These are phyloP conservation scores for Moricandia moricandioides DNA, from an alignment of 345 rosid genomes.

Conservation along the genomic window DNA sequence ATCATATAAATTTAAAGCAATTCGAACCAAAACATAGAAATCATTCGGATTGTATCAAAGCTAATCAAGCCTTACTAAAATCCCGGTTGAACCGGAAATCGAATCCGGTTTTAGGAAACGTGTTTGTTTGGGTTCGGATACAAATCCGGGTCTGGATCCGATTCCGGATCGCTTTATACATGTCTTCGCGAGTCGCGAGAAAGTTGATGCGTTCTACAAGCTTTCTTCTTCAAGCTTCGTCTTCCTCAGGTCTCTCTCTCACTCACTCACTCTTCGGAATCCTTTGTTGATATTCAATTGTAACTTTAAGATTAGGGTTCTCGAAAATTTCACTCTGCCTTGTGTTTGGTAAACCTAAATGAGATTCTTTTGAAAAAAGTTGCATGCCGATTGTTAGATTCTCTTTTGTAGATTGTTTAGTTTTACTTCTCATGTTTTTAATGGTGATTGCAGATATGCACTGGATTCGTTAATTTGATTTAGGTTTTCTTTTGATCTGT, in stretches of 20 bases:
- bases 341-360: not conserved
- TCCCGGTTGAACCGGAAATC: not conserved
- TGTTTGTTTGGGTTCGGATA: not conserved
- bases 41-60: too few relatives aligned
- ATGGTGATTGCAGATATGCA: too few relatives aligned
- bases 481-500: not conserved
- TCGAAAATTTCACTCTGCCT: not conserved
- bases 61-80: not conserved
- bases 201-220: too few relatives aligned
- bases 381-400: not conserved
- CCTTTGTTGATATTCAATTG: not conserved
- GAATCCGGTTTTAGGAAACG: not conserved
- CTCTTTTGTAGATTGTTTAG: not conserved
- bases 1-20: too few relatives aligned
- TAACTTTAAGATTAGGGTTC: slow-evolving; percentile 3
- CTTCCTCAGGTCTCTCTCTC: slow-evolving; percentile 19
- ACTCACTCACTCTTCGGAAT: not conserved
- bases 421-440: too few relatives aligned
- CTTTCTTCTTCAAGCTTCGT: not conserved
- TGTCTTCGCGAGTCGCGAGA: too few relatives aligned
- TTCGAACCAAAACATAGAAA: too few relatives aligned
- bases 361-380: not conserved
- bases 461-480: not conserved
- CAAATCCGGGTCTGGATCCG: not conserved
- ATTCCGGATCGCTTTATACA: not conserved